A percentile compares a stretch with the other conserved stretches of the same genome.
These are phyloP conservation scores for maize (Zea mays) DNA, from an alignment of 176 grass and related monocot species.

Conservation along the genomic window Zm-B73-REFERENCE-NAM-5.0 NC_050100.1:220548001-220548500, in stretches of 20 bases:
- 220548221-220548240: not conserved
- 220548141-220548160: no score
- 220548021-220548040: no score
- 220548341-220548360: not conserved
- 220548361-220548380: constrained; percentile 13
- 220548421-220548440: constrained; percentile 52
- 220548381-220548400: not conserved
- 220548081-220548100: no score
- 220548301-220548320: constrained; percentile 53
- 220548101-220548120: no score
- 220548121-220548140: no score
- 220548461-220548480: constrained; percentile 27
- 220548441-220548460: constrained; percentile 44
- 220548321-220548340: constrained; percentile 11
- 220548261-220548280: constrained; percentile 49
- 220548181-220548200: not conserved
- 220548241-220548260: not conserved
- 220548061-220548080: no score
- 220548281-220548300: constrained; percentile 63
- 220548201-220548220: constrained; percentile 10
- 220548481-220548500: not conserved
- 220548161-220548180: not conserved
- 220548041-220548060: no score
- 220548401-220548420: constrained; percentile 33
- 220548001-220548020: no score